These are phyloP conservation scores for Didymosphaeria variabile DNA, from an alignment of 2,329 filamentous ascomycete genomes.

Conservation along the genomic window DNA sequence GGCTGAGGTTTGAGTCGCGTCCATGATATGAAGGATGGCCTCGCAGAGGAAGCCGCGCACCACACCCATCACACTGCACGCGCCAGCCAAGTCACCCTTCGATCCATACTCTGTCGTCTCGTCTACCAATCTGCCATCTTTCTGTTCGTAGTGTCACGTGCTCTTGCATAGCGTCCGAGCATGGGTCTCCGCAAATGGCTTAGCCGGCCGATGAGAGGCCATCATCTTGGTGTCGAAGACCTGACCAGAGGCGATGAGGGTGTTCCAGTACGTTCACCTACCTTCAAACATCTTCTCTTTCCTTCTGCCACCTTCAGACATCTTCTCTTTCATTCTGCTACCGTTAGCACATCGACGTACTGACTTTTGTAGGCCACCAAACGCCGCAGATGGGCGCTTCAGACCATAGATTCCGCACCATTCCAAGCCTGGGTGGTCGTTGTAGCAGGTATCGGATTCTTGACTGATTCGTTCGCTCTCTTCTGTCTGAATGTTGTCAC, in stretches of 20 bases:
- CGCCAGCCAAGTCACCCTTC: background rate
- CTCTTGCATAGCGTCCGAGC: background rate
- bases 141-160: slow-evolving; percentile 6
- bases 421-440: slow-evolving; percentile 49
- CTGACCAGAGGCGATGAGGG: slow-evolving; percentile 43
- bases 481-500: slow-evolving; percentile 53
- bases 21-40: slow-evolving; percentile 24
- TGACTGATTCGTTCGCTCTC: slow-evolving; percentile 52
- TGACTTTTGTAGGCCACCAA: slow-evolving; percentile 30
- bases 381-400: slow-evolving; percentile 43
- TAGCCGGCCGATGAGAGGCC: slow-evolving; percentile 40
- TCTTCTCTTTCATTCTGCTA: background rate
- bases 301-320: background rate
- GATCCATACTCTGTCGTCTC: background rate
- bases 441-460: slow-evolving; percentile 52
- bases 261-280: slow-evolving; percentile 35
- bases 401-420: slow-evolving; percentile 45
- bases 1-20: slow-evolving; percentile 27
- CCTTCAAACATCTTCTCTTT: background rate
- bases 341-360: background rate
- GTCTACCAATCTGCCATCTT: slow-evolving; percentile 15
- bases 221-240: slow-evolving; percentile 40
- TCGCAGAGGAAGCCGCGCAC: slow-evolving; percentile 16
- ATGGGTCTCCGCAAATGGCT: slow-evolving; percentile 46
- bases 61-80: slow-evolving; percentile 7